Percentiles rank a stretch among this genome's conserved stretches.
phyloP scores from a whole-genome alignment of 2,329 filamentous ascomycete species.

The Penicillium sp. region DNA sequence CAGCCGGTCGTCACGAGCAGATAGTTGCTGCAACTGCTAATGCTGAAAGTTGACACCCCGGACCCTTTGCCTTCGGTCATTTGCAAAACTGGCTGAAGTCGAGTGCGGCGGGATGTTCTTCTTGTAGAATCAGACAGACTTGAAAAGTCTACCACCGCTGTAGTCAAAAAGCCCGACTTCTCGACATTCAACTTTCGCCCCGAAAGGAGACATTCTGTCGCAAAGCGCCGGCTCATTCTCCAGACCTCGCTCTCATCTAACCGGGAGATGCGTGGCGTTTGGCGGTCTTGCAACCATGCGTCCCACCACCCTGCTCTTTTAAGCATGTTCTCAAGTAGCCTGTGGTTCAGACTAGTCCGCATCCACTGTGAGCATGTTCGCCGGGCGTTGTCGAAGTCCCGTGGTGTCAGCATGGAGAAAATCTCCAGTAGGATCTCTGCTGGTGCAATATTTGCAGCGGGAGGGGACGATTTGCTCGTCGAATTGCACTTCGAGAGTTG shows the following conservation, averaged over 20 bases:
- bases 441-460: slow-evolving; percentile 42
- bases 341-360: slow-evolving; percentile 54
- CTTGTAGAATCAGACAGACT: slow-evolving; percentile 19
- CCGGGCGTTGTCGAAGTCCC: slow-evolving; percentile 61
- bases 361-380: slow-evolving; percentile 63
- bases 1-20: slow-evolving; percentile 56
- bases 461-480: slow-evolving; percentile 12
- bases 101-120: slow-evolving; percentile 10
- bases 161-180: slow-evolving; percentile 39
- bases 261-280: slow-evolving; percentile 31
- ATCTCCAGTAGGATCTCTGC: slow-evolving; percentile 53
- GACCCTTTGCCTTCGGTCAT: slow-evolving; percentile 5
- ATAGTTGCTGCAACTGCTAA: slow-evolving; percentile 60
- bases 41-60: slow-evolving; percentile 47
- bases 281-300: slow-evolving; percentile 36
- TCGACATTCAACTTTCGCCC: slow-evolving; percentile 34
- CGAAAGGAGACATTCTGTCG: slow-evolving; percentile 52
- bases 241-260: slow-evolving; percentile 40
- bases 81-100: slow-evolving; percentile 19
- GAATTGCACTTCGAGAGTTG: not conserved
- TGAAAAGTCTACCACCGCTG: slow-evolving; percentile 35
- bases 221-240: slow-evolving; percentile 49
- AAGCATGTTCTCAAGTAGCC: slow-evolving; percentile 55
- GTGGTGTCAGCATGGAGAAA: slow-evolving; percentile 46
- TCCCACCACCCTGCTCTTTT: slow-evolving; percentile 57